Conservation (phyloP, 2,329 filamentous ascomycete genomes). For the Thelonectria rubi region DNA sequence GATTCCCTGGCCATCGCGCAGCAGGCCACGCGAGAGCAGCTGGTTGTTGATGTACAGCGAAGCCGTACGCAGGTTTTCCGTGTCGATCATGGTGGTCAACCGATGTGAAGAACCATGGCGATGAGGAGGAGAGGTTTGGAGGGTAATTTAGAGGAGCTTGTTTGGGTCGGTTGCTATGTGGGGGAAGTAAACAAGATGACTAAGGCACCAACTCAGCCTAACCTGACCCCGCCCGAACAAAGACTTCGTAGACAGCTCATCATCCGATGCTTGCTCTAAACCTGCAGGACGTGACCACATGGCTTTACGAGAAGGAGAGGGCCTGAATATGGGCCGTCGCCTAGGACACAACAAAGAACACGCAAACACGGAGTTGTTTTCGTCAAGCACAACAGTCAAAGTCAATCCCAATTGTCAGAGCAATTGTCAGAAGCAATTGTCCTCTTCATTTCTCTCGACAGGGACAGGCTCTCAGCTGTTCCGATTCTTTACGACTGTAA, state of each 20-base stretch:
- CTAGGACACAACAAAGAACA: conserved; percentile 19
- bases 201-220: conserved; percentile 18
- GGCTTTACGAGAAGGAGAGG: conserved; percentile 23
- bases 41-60: conserved; percentile 80
- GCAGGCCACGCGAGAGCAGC: conserved; percentile 70
- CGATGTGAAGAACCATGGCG: conserved; percentile 21
- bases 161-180: conserved; percentile 49
- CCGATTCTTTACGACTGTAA: no score
- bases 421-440: no score
- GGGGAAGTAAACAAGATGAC: conserved; percentile 51
- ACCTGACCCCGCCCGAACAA: conserved; percentile 24
- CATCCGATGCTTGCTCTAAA: conserved; percentile 23
- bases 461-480: no score
- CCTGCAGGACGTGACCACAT: conserved; percentile 25
- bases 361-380: background rate
- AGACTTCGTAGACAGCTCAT: conserved; percentile 32
- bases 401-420: no score
- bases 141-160: conserved; percentile 26
- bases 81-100: conserved; percentile 58
- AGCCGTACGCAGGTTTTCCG: conserved; percentile 70
- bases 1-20: conserved; percentile 76
- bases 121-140: conserved; percentile 8
- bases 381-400: no score
- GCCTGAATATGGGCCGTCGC: conserved; percentile 31
- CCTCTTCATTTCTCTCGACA: no score